Evolutionary conservation across 257 asterid genomes (phyloP).

Genomic region (Knoxia roxburghii): DNA sequence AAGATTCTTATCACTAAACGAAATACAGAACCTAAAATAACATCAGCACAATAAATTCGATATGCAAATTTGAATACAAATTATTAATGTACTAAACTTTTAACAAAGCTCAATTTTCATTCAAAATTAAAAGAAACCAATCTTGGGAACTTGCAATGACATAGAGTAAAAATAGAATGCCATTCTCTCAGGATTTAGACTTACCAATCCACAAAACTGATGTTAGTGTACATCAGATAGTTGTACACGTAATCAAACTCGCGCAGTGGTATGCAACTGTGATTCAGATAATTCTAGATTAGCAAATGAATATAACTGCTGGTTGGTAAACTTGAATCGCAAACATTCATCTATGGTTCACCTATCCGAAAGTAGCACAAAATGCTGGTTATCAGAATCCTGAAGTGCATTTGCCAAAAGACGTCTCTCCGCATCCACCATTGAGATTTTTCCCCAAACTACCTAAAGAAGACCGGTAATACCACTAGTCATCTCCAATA

Average conservation of each 20-base stretch:
- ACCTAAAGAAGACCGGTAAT: conserved; percentile 48
- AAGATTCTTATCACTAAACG: conserved; percentile 5
- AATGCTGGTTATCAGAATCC: conserved; percentile 83
- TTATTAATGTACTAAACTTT: background rate
- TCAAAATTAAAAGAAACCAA: background rate
- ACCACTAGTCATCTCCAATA: background rate
- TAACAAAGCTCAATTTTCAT: background rate
- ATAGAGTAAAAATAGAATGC: background rate
- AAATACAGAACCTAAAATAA: background rate
- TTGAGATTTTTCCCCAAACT: conserved; percentile 95
- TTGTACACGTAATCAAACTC: conserved; percentile 82
- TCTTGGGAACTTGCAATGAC: background rate
- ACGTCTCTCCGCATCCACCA: conserved; percentile 98
- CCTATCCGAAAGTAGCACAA: conserved; percentile 96
- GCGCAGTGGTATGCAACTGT: conserved; percentile 94
- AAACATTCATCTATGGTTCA: conserved; percentile 22
- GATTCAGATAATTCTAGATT: conserved; percentile 27
- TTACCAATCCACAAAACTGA: conserved; percentile 93
- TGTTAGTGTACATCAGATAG: conserved; percentile 90
- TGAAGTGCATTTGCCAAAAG: conserved; percentile 78
- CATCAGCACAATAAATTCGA: background rate
- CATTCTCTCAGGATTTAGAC: conserved; percentile 15
- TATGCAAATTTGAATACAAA: background rate
- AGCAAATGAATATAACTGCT: conserved; percentile 17
- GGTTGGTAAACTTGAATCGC: conserved; percentile 13